Evolutionary conservation across 148 eudicot genomes (phyloP), one percentile per base, ranked within the genome.

Genomic region (Rhododendron molle): DNA sequence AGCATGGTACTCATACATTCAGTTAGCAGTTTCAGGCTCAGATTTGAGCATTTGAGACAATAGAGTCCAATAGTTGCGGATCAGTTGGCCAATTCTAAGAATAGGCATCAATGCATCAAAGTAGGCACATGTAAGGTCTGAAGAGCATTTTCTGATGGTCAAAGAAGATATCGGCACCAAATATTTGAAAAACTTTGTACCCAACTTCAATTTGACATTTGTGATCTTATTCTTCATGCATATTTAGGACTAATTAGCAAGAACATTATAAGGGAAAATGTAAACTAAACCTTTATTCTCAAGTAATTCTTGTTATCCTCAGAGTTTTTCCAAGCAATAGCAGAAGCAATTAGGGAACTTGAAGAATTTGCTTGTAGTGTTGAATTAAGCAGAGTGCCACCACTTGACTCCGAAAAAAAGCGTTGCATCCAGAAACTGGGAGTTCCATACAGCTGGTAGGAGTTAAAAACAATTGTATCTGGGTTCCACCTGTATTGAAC

Each of bases 381-480:
- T 21, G 95, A 87, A 38, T 88, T 80, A 26, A 97, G 96, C 87
- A 92, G 94, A 85, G 83, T 88, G 56, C 98, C 98, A 28, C 98
- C 98, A 76, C 93, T 95, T 47, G 98, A 95, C 60, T 92, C 90
- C 60, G 85, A 89, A 86, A 96, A 96, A 80, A 92, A 91, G 18
- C 88, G 94, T 84, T 95, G 99, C 98, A 95, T 94, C 96, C 98
- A 97, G 88, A 94, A 95, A 89, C 96, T 94, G 69, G 99, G 99
- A 76, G 98, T 97, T 85, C 98, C 99, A 83, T 95, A 97, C 8
- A 73, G 86, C 83, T 87, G 92, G 47, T 92, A 93, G 67, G 99
- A 90, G 86, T 95, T 87, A 74, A 92, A 97, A 44, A 95, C 98
- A 78, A 97, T 95, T 32, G 99, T 98, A 91, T 95, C 98, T 11